A percentile compares a stretch with the other conserved stretches of the same genome.
phyloP scores from a whole-genome alignment of 208 protist genomes.

The Acanthamoeba healyi region DNA sequence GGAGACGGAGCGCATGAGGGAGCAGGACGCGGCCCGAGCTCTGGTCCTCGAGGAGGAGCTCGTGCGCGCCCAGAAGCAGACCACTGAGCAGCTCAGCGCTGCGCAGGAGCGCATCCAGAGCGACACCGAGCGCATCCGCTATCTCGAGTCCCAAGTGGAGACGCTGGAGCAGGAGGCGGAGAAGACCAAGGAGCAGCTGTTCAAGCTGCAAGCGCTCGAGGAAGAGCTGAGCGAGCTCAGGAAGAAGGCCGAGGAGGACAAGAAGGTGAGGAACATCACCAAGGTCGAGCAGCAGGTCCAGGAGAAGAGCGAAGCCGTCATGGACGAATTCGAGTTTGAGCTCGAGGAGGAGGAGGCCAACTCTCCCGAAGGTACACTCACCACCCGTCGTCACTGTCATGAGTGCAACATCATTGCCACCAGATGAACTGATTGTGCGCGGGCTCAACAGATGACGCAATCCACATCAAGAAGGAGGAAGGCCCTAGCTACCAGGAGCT shows the following conservation, averaged over 20 bases:
- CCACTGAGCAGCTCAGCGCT: not conserved
- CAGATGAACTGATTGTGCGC: no score
- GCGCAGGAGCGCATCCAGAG: conserved; percentile 10
- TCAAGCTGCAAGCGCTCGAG: not conserved
- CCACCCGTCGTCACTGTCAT: no score
- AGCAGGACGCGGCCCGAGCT: not conserved
- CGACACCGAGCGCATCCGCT: conserved; percentile 1
- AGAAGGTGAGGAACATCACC: conserved; percentile 67
- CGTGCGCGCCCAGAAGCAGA: not conserved
- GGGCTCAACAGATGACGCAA: conserved; percentile 41
- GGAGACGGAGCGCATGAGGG: not conserved
- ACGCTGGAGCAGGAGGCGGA: not conserved
- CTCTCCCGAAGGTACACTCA: not conserved
- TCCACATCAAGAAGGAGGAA: conserved; percentile 39
- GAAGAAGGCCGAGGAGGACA: conserved; percentile 11
- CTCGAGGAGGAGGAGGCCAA: conserved; percentile 56
- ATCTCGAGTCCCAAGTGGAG: not conserved
- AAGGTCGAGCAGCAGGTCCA: conserved; percentile 58
- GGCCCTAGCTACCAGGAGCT: conserved; percentile 34
- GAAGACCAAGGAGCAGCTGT: not conserved
- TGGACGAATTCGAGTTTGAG: conserved; percentile 51
- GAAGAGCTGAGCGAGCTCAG: not conserved
- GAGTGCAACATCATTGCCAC: no score
- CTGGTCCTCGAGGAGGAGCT: not conserved
- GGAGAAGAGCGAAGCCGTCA: conserved; percentile 58